phyloP scores from a whole-genome alignment of 257 asterid species.

The Fraxinus pennsylvanica region DNA sequence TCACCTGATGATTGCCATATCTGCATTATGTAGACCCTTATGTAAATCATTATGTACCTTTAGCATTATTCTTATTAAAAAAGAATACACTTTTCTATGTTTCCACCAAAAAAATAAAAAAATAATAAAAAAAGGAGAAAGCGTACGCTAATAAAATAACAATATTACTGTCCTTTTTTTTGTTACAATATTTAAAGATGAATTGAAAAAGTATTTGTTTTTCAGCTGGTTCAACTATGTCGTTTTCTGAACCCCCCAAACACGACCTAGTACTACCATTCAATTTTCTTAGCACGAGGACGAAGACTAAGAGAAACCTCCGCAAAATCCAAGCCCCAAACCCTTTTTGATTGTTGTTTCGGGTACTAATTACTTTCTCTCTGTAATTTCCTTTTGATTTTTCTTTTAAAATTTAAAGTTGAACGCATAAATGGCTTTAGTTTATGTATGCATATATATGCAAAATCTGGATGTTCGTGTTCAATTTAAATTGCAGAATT shows the following conservation, averaged over 20 bases:
- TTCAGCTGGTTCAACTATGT: neutral
- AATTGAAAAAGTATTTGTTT: neutral
- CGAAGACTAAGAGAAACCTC: neutral
- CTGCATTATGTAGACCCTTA: too few species aligned
- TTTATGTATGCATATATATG: neutral
- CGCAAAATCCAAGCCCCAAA: neutral
- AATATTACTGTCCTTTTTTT: neutral
- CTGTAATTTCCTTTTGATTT: neutral
- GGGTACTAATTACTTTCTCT: neutral
- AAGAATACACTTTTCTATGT: too few species aligned
- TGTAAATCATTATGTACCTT: too few species aligned
- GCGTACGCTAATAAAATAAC: too few species aligned
- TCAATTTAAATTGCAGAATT: neutral
- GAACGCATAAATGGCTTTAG: neutral
- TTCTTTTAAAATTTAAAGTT: neutral
- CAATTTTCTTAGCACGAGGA: neutral
- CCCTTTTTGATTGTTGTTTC: neutral
- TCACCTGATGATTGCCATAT: too few species aligned
- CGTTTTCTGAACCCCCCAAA: neutral
- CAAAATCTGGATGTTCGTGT: neutral
- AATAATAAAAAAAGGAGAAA: too few species aligned
- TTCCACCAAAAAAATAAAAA: too few species aligned
- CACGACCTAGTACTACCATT: neutral
- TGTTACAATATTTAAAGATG: neutral
- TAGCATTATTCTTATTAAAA: too few species aligned